Evolutionary conservation across 371 early-diverging fungal genomes (phyloP).

Genomic region (Haplosporangium sp.): DNA sequence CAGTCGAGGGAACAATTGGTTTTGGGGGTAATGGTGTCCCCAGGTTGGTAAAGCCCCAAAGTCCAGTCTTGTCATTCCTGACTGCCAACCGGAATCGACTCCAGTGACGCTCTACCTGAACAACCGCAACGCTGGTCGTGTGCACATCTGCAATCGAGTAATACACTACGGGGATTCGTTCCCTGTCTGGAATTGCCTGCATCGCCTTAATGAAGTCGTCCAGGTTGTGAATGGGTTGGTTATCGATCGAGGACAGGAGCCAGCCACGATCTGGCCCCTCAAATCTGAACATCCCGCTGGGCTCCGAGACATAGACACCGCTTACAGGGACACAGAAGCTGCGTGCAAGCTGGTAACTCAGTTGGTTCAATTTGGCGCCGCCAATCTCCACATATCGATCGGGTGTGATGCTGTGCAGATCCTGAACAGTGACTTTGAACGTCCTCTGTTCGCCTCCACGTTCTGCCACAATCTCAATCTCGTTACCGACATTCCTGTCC

Average conservation of each 20-base stretch:
- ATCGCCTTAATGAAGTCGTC: constrained; percentile 83
- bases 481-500: constrained; percentile 78
- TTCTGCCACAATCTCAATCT: constrained; percentile 74
- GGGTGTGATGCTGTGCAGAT: constrained; percentile 81
- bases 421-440: constrained; percentile 68
- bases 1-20: constrained; percentile 65
- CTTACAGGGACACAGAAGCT: constrained; percentile 76
- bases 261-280: constrained; percentile 85
- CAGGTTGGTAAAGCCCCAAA: constrained; percentile 83
- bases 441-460: constrained; percentile 80
- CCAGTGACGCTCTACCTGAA: constrained; percentile 87
- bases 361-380: constrained; percentile 84
- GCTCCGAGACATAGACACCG: constrained; percentile 81
- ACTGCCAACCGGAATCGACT: constrained; percentile 77
- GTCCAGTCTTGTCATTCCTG: constrained; percentile 80
- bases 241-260: constrained; percentile 80
- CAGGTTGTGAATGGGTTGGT: constrained; percentile 76
- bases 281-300: constrained; percentile 77
- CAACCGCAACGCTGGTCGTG: constrained; percentile 76
- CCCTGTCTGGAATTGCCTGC: constrained; percentile 78
- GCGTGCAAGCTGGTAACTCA: constrained; percentile 90
- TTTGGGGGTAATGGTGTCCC: constrained; percentile 61
- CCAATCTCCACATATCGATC: constrained; percentile 84
- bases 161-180: constrained; percentile 82
- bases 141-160: constrained; percentile 85